Base-by-base conservation (phyloP, 257 asterid species). In the Plantago elongata region DNA sequence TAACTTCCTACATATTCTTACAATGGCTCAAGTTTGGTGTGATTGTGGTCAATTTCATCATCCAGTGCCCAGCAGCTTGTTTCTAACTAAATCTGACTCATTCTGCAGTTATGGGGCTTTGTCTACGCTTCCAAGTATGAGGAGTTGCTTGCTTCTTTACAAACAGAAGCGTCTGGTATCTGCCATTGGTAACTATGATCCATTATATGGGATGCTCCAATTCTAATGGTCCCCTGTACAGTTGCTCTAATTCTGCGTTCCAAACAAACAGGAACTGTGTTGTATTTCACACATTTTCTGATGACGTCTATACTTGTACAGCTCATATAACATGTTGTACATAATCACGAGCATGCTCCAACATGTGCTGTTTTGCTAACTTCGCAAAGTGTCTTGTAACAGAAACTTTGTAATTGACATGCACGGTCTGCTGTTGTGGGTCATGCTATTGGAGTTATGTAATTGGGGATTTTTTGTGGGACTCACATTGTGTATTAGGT, bases 41-140 rank as follows among this genome's bases (percentile, higher is more conserved):
- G 13, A 54, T 27, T 9, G 5, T 11, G 11, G 7, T 18, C 11
- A 9, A 34, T 10, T 34, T 14, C 27, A 50, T 10, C 16, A 9
- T 34, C 8, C 9, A 30, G 15, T 13, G 11, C 50, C 37, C 44
- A 17, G 7, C 3, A 51, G 8, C 37, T 44, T 13, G 43, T 48
- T 22, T 27, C 62, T 40, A 29, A 62, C 18, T 46, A 42, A 42
- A 37, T 16, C 15, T 57, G 30, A 18, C 56, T 58, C 18, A 43
- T 66, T 62, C 12, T 64, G 73, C 48, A 91, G 98, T 72, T 91
- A 37, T 91, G 98, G 98, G 97, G 98, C 67, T 91, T 88, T 34
- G 92, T 86, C 46, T 86, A 83, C 58, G 86, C 87, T 77, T 86
- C 98, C 59, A 86, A 86, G 77, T 88, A 76, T 2, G 97, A 88